Conservation (phyloP, 2,329 filamentous ascomycete genomes). For the Ceratocystiopsis minuta region DNA sequence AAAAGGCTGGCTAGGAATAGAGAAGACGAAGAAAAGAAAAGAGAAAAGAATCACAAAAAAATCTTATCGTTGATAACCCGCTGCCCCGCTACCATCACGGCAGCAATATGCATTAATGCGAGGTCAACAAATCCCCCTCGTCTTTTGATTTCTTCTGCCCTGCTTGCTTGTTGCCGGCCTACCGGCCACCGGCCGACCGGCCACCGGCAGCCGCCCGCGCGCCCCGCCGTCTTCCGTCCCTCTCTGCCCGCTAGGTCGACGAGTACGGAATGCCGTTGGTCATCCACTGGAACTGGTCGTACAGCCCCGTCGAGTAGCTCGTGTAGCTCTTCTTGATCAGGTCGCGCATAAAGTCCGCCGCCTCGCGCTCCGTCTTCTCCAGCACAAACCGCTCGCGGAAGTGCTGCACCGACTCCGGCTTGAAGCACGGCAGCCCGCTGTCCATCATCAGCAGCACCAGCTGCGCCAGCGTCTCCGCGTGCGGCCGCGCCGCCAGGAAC, state of each 20-base stretch:
- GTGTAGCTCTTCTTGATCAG: constrained; percentile 79
- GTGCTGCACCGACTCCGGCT: constrained; percentile 82
- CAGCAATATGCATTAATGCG: too few relatives aligned
- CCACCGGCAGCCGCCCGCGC: too few relatives aligned
- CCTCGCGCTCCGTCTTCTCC: constrained; percentile 80
- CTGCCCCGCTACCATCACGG: too few relatives aligned
- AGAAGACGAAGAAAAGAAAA: too few relatives aligned
- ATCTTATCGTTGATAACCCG: constrained; percentile 6
- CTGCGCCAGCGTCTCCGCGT: constrained; percentile 76
- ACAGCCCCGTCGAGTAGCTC: constrained; percentile 82
- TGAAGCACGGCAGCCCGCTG: constrained; percentile 91
- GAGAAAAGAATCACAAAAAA: constrained; percentile 1
- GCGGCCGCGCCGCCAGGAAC: constrained; percentile 73
- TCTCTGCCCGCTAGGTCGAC: constrained; percentile 5
- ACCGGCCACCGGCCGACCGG: too few relatives aligned
- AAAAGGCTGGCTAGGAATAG: not conserved
- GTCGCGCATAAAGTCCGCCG: constrained; percentile 82
- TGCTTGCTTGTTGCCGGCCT: too few relatives aligned
- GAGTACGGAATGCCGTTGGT: constrained; percentile 11
- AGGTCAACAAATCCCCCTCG: too few relatives aligned
- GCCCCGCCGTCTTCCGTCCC: not conserved
- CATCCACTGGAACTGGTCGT: constrained; percentile 77
- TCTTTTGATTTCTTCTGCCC: too few relatives aligned
- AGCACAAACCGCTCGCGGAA: constrained; percentile 86
- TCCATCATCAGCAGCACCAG: constrained; percentile 93